These are phyloP conservation scores for Wickerhamiella lipophila DNA, from an alignment of 805 yeast genomes.

Conservation along the genomic window DNA sequence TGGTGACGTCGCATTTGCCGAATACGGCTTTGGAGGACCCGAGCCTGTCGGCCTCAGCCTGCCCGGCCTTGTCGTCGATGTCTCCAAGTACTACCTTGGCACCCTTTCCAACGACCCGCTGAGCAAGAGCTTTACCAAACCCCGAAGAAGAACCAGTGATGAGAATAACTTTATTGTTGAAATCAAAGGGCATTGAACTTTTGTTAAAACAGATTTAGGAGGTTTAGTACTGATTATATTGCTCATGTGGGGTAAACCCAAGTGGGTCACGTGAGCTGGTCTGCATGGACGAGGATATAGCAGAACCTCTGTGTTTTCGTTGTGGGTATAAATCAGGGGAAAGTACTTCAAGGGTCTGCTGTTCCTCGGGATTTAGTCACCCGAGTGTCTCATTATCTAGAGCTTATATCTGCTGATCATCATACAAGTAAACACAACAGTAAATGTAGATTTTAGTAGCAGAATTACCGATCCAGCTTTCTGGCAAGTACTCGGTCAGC, in stretches of 20 bases:
- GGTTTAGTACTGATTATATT: too few species aligned
- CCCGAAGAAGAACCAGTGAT: constrained; percentile 97
- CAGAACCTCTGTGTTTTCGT: too few species aligned
- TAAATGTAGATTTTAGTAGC: too few species aligned
- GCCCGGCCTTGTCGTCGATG: constrained; percentile 37
- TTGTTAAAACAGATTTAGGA: too few species aligned
- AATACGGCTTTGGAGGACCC: constrained; percentile 8
- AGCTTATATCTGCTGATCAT: too few species aligned
- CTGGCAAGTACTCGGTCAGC: too few species aligned
- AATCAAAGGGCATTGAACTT: constrained; percentile 16
- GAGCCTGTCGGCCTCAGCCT: neutral
- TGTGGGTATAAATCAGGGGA: too few species aligned
- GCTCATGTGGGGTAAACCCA: neutral
- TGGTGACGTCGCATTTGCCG: constrained; percentile 4
- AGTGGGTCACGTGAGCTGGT: neutral
- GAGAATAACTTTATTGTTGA: constrained; percentile 74
- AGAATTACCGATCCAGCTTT: too few species aligned
- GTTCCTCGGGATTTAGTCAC: too few species aligned
- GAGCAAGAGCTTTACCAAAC: constrained; percentile 81
- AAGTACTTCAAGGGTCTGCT: too few species aligned
- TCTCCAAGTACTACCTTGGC: constrained; percentile 80
- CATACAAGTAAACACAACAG: too few species aligned
- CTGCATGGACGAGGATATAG: neutral
- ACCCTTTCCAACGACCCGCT: constrained; percentile 74
- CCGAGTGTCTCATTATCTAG: too few species aligned